phyloP scores from a whole-genome alignment of 2,329 filamentous ascomycete species.

The Salinomyces thailandicus region DNA sequence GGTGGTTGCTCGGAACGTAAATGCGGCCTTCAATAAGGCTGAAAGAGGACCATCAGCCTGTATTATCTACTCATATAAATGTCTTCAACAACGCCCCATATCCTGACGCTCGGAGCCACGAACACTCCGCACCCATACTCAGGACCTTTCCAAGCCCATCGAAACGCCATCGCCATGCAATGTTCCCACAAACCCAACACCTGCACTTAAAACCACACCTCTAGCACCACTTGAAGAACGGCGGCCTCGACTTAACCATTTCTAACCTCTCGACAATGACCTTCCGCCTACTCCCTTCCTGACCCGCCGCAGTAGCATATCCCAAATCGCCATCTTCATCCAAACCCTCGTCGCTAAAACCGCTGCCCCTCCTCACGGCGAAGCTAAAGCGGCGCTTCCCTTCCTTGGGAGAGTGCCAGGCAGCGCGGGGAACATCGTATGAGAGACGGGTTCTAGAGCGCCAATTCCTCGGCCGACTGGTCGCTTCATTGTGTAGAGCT shows the following conservation, averaged over 20 bases:
- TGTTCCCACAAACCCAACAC: too few relatives aligned
- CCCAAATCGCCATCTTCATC: conserved; percentile 68
- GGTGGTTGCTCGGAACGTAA: too few relatives aligned
- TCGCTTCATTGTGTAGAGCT: conserved; percentile 1
- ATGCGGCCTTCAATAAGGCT: too few relatives aligned
- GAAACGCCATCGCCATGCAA: too few relatives aligned
- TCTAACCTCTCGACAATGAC: conserved; percentile 96
- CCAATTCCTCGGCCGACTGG: conserved; percentile 12
- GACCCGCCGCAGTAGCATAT: conserved; percentile 85
- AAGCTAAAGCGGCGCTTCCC: conserved; percentile 37
- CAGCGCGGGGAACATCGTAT: conserved; percentile 14
- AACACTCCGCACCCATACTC: too few relatives aligned
- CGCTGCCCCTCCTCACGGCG: conserved; percentile 25
- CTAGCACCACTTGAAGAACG: conserved; percentile 95
- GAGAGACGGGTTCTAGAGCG: conserved; percentile 18
- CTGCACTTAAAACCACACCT: not conserved
- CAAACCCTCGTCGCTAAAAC: conserved; percentile 18
- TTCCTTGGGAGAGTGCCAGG: conserved; percentile 19
- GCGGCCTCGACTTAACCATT: conserved; percentile 88
- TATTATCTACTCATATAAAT: too few relatives aligned
- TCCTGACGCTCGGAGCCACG: too few relatives aligned
- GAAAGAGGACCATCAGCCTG: too few relatives aligned
- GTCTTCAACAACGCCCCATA: too few relatives aligned
- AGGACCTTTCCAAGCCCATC: too few relatives aligned
- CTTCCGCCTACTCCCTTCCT: conserved; percentile 82